These are phyloP conservation scores for Stylonectria norvegica DNA, from an alignment of 2,329 filamentous ascomycete species.

Conservation along the genomic window DNA sequence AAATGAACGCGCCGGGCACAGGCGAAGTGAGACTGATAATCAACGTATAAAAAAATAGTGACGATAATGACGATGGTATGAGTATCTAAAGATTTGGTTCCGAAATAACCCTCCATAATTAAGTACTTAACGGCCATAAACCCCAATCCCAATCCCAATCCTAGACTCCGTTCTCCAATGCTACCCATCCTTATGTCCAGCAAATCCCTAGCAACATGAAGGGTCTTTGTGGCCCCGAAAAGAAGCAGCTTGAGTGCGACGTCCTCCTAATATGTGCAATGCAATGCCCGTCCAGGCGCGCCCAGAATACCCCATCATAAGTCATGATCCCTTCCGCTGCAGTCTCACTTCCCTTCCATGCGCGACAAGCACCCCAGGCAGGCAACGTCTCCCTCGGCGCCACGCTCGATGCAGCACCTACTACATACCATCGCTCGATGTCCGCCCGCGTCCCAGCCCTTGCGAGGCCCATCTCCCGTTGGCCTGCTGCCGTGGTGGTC, in stretches of 20 bases:
- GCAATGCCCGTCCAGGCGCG: conserved; percentile 6
- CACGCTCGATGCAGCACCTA: conserved; percentile 64
- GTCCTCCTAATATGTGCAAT: too few relatives aligned
- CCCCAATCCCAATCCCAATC: not conserved
- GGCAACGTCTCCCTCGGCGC: conserved; percentile 60
- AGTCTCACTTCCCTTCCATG: conserved; percentile 31
- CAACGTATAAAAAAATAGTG: too few relatives aligned
- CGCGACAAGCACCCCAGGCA: conserved; percentile 60
- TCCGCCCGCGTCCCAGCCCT: conserved; percentile 40
- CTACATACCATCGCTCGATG: conserved; percentile 60
- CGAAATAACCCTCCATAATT: too few relatives aligned
- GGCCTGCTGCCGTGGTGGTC: conserved; percentile 9
- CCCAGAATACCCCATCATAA: conserved; percentile 10
- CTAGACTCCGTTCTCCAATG: not conserved
- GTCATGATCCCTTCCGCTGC: conserved; percentile 5
- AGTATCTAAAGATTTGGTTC: too few relatives aligned
- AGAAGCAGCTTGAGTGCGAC: too few relatives aligned
- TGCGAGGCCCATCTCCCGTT: conserved; percentile 14
- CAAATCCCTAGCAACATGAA: not conserved
- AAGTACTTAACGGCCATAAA: too few relatives aligned
- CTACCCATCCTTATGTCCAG: not conserved
- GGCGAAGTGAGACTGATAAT: too few relatives aligned
- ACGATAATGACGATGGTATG: too few relatives aligned
- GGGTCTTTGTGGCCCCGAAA: too few relatives aligned
- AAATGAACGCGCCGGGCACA: too few relatives aligned